Evolutionary conservation across 345 rosid genomes (phyloP), one percentile per base, ranked within the genome.

Genomic region (Populus tremula): DNA sequence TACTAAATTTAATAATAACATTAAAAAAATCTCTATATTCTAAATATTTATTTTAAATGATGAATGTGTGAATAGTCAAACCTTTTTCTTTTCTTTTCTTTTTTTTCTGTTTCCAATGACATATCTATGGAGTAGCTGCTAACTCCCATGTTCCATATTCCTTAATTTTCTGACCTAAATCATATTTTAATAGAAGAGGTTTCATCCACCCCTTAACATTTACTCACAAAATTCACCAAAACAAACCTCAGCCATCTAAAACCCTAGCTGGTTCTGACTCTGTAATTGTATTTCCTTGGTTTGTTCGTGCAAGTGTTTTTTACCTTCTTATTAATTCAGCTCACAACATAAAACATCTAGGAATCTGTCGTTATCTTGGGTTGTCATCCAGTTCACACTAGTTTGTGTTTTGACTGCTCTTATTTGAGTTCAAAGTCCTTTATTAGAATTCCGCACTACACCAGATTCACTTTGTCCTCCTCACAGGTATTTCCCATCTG

Each of bases 311-410:
- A 4, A 23, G 54, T 7, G 36, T 45, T 14, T 11, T 25, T 17
- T 62, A 36, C 23, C 21, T 5, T 27, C 59, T 20, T 54, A 33
- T 33, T 62, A 14, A n/a, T 68, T 69, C 25, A 20, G 43, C 31
- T 29, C 25, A 36, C 36, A 49, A 25, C 18, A n/a, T 36, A 78
- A 45, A 14, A 47, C 39, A 45, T 72, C 62, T 63, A 17, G 77
- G 85, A 79, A 83, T 72, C 74, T 71, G 82, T 81, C 82, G 50
- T 76, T 79, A 39, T 79, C 77, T 59, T 83, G 69, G 65, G 77
- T 21, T 74, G 84, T 69, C 82, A 54, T 59, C 81, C 18, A 66
- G 70, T 70, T 82, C 41, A 25, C 43, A 50, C 83, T 84, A 78
- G 83, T 80, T 78, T 72, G 65, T 76, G 71, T 73, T 68, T 76